Evolutionary conservation across 768 basidiomycete genomes (phyloP).

Genomic region (Sarcomyxa edulis): DNA sequence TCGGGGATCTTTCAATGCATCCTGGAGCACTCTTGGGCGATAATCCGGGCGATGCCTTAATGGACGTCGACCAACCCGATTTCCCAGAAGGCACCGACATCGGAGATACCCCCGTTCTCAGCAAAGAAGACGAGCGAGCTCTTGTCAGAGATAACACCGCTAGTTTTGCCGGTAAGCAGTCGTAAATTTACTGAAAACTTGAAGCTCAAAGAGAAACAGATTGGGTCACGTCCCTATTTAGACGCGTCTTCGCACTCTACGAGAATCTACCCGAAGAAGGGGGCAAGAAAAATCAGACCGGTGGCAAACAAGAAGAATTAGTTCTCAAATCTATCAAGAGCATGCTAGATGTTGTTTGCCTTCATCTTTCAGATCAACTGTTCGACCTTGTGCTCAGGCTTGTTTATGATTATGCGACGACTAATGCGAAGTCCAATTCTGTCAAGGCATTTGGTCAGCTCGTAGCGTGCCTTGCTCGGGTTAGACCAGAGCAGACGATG

Average conservation of each 20-base stretch:
- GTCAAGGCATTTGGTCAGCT: conserved; percentile 88
- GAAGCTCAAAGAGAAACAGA: no score
- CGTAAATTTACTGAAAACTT: not conserved
- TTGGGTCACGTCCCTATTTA: conserved; percentile 76
- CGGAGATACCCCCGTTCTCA: conserved; percentile 35
- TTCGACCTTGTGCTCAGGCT: conserved; percentile 85
- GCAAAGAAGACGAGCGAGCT: conserved; percentile 62
- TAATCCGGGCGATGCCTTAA: conserved; percentile 45
- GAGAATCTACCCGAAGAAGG: conserved; percentile 96
- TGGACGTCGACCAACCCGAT: conserved; percentile 44
- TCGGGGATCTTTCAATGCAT: conserved; percentile 68
- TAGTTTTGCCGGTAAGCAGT: conserved; percentile 59
- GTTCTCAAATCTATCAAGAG: conserved; percentile 76
- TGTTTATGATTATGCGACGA: conserved; percentile 82
- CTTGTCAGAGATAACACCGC: conserved; percentile 76
- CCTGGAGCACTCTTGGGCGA: conserved; percentile 53
- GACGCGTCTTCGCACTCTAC: conserved; percentile 75
- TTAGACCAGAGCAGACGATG: conserved; percentile 69
- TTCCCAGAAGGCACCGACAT: conserved; percentile 51
- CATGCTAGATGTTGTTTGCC: conserved; percentile 76
- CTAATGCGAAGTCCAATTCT: conserved; percentile 87
- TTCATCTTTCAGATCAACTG: conserved; percentile 71
- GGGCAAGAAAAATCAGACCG: conserved; percentile 78
- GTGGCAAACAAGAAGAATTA: conserved; percentile 76
- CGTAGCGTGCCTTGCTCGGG: conserved; percentile 77